phyloP scores from a whole-genome alignment of 2,329 filamentous ascomycete species.

The Apiospora kogelbergensis region DNA sequence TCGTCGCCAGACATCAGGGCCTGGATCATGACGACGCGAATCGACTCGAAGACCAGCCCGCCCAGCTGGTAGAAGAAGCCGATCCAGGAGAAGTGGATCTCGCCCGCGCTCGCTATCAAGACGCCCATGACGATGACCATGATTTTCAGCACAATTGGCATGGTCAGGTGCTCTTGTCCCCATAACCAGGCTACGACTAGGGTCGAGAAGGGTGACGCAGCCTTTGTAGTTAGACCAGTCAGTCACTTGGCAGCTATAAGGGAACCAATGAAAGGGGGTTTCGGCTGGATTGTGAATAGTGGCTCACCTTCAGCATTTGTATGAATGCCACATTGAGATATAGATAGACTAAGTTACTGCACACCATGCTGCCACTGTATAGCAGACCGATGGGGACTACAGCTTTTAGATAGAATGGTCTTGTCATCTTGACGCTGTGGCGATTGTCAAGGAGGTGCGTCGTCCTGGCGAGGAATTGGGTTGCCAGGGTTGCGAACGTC shows the following conservation, averaged over 20 bases:
- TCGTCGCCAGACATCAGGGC: slow-evolving; percentile 70
- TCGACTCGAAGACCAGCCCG: slow-evolving; percentile 78
- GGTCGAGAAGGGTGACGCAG: slow-evolving; percentile 66
- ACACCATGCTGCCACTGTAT: slow-evolving; percentile 65
- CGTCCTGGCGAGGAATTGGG: slow-evolving; percentile 64
- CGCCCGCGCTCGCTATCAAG: slow-evolving; percentile 55
- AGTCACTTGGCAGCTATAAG: not conserved
- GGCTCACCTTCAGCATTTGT: slow-evolving; percentile 62
- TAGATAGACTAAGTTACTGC: slow-evolving; percentile 67
- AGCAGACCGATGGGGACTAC: slow-evolving; percentile 67
- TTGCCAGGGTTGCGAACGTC: slow-evolving; percentile 64
- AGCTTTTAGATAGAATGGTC: slow-evolving; percentile 59
- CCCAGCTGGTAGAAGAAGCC: slow-evolving; percentile 70
- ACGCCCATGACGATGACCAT: slow-evolving; percentile 54
- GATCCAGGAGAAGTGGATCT: slow-evolving; percentile 66
- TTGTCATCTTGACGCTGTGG: slow-evolving; percentile 60
- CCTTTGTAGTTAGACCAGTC: slow-evolving; percentile 33
- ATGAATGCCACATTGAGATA: slow-evolving; percentile 69
- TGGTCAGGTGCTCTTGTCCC: slow-evolving; percentile 48
- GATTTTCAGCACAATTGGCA: slow-evolving; percentile 46
- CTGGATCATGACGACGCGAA: slow-evolving; percentile 83
- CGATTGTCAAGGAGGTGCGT: slow-evolving; percentile 64
- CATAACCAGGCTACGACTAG: slow-evolving; percentile 64
- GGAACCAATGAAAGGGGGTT: not conserved
- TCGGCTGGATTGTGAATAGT: not conserved